Conservation (phyloP, 2,329 filamentous ascomycete genomes). For the Diaporthe citri region DNA sequence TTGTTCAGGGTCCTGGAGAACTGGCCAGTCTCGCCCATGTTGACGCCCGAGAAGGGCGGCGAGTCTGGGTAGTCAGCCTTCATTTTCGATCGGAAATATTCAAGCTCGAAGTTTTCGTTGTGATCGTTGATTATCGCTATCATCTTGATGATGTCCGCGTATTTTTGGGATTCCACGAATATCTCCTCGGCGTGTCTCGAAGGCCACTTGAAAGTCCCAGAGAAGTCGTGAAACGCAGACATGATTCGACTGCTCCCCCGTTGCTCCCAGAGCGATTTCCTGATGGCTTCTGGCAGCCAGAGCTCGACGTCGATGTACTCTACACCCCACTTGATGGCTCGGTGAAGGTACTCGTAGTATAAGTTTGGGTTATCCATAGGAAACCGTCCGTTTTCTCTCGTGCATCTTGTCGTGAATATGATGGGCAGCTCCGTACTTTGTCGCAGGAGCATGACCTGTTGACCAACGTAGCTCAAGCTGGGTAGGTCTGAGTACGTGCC, state of each 20-base stretch:
- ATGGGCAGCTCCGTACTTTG: slow-evolving; percentile 91
- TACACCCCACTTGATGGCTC: slow-evolving; percentile 88
- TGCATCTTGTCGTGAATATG: slow-evolving; percentile 88
- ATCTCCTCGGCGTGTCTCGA: slow-evolving; percentile 78
- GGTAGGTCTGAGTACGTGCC: slow-evolving; percentile 75
- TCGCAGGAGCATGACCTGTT: slow-evolving; percentile 86
- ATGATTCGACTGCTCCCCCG: slow-evolving; percentile 87
- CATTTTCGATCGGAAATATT: slow-evolving; percentile 87
- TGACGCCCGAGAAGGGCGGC: slow-evolving; percentile 84
- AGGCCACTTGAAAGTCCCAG: slow-evolving; percentile 86
- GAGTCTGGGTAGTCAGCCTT: slow-evolving; percentile 75
- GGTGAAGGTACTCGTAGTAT: slow-evolving; percentile 84
- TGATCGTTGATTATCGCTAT: slow-evolving; percentile 85
- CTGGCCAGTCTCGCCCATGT: slow-evolving; percentile 90
- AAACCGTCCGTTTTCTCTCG: slow-evolving; percentile 84
- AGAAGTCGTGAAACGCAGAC: slow-evolving; percentile 93
- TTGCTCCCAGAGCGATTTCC: slow-evolving; percentile 74
- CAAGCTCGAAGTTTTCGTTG: slow-evolving; percentile 90
- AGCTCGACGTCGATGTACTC: slow-evolving; percentile 92
- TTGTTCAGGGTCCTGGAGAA: slow-evolving; percentile 87
- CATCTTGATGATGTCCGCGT: slow-evolving; percentile 92
- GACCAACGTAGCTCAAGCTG: slow-evolving; percentile 85
- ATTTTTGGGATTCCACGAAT: slow-evolving; percentile 78
- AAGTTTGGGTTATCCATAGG: slow-evolving; percentile 83
- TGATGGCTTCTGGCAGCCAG: slow-evolving; percentile 84